phyloP scores from a whole-genome alignment of 2,329 filamentous ascomycete species.

The Neonectria hederae region DNA sequence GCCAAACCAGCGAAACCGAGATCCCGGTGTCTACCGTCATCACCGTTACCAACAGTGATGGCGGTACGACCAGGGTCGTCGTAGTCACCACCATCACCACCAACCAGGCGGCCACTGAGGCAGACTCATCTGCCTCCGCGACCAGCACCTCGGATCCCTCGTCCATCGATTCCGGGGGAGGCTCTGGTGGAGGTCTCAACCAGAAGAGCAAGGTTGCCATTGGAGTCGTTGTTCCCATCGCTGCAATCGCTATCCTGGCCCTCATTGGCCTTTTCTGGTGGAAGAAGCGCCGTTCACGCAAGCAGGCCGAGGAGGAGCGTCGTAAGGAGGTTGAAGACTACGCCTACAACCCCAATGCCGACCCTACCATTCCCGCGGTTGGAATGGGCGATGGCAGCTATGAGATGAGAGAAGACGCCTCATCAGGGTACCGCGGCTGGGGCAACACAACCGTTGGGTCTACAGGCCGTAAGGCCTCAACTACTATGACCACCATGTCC shows the following conservation, averaged over 20 bases:
- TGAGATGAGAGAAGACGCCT: conserved; percentile 81
- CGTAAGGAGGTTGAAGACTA: conserved; percentile 98
- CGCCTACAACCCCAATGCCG: conserved; percentile 96
- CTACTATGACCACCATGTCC: conserved; percentile 89
- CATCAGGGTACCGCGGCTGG: conserved; percentile 92
- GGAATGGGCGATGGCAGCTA: conserved; percentile 63
- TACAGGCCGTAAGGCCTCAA: conserved; percentile 85
- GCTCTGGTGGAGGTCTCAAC: conserved; percentile 58
- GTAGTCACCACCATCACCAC: conserved; percentile 43
- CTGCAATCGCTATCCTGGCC: conserved; percentile 82
- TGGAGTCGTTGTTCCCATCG: conserved; percentile 93
- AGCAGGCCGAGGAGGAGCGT: conserved; percentile 85
- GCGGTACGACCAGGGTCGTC: conserved; percentile 37
- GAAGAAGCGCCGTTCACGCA: conserved; percentile 87
- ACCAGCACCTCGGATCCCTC: conserved; percentile 43
- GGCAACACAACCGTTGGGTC: conserved; percentile 78
- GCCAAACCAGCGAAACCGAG: conserved; percentile 13
- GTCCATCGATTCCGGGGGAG: conserved; percentile 41
- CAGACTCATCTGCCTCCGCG: conserved; percentile 30
- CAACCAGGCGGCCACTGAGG: conserved; percentile 15
- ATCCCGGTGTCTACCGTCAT: conserved; percentile 36
- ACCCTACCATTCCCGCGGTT: conserved; percentile 75
- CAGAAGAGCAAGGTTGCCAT: conserved; percentile 83
- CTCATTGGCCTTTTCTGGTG: conserved; percentile 83
- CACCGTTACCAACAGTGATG: conserved; percentile 38